phyloP scores from a whole-genome alignment of 106 monocot genomes.

The Narthecium ossifragum region DNA sequence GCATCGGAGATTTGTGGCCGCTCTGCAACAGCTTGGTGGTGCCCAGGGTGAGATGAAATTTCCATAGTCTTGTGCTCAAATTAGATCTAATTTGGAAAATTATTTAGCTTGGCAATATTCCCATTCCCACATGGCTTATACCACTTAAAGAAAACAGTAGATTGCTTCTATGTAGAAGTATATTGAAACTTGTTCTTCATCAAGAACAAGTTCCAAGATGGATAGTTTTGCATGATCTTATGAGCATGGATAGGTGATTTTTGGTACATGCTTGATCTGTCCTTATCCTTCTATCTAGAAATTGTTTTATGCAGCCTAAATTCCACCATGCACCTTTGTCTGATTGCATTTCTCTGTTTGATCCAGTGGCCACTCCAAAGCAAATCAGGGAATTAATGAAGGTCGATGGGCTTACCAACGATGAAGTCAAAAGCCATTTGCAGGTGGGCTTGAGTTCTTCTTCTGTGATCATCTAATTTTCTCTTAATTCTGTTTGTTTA shows the following conservation, averaged over 20 bases:
- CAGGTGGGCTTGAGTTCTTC: conserved; percentile 36
- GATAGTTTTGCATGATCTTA: too few species aligned
- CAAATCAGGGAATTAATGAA: conserved; percentile 98
- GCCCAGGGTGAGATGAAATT: conserved; percentile 50
- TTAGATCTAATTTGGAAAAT: not conserved
- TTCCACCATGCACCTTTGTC: not conserved
- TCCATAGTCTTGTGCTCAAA: not conserved
- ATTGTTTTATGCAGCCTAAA: too few species aligned
- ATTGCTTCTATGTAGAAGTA: too few species aligned
- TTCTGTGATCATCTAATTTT: too few species aligned
- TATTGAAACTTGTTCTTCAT: too few species aligned
- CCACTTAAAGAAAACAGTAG: too few species aligned
- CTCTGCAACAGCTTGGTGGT: conserved; percentile 83
- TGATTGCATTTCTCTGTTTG: not conserved
- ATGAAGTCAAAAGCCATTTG: conserved; percentile 98
- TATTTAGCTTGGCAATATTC: not conserved
- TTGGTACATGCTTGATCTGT: not conserved
- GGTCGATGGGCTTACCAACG: conserved; percentile 92
- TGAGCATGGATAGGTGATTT: too few species aligned
- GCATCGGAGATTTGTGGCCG: conserved; percentile 72
- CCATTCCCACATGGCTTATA: too few species aligned
- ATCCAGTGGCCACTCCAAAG: conserved; percentile 89
- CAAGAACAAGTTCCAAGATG: too few species aligned
- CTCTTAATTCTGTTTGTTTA: not conserved
- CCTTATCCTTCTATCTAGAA: not conserved